phyloP scores from a whole-genome alignment of 371 early-diverging fungal genomes.

The Parasitella parasitica region DNA sequence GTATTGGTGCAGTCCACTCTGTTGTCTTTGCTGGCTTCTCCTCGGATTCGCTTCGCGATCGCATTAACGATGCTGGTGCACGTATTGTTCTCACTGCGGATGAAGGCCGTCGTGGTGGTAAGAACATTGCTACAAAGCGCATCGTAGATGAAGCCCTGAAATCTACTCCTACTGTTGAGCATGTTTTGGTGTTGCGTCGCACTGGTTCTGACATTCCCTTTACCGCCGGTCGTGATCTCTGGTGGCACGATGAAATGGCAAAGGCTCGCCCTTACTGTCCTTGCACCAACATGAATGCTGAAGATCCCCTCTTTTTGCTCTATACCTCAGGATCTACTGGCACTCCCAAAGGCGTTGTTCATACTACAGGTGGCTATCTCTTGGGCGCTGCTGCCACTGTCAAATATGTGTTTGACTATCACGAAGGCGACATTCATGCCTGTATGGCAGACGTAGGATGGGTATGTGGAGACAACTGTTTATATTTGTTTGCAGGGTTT shows the following conservation, averaged over 20 bases:
- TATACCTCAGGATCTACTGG: constrained; percentile 97
- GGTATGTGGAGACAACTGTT: not conserved
- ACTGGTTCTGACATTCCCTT: constrained; percentile 77
- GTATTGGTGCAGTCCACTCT: constrained; percentile 87
- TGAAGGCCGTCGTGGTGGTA: constrained; percentile 88
- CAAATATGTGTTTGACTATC: constrained; percentile 91
- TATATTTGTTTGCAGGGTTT: not conserved
- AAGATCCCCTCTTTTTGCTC: constrained; percentile 95
- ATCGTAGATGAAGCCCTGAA: constrained; percentile 88
- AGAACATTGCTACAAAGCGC: constrained; percentile 84
- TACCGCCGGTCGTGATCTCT: constrained; percentile 72
- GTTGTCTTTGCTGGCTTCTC: constrained; percentile 96
- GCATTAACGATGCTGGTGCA: constrained; percentile 77
- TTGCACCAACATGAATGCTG: constrained; percentile 78
- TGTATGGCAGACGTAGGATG: constrained; percentile 81
- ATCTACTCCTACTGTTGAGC: constrained; percentile 70
- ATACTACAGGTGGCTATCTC: constrained; percentile 94
- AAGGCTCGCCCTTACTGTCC: constrained; percentile 79
- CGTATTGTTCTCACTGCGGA: constrained; percentile 82
- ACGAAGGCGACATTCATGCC: constrained; percentile 81
- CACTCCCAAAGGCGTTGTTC: constrained; percentile 92
- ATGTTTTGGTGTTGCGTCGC: constrained; percentile 85
- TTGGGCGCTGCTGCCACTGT: constrained; percentile 85
- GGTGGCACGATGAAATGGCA: constrained; percentile 83
- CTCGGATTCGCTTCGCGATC: constrained; percentile 80